Evolutionary conservation across 305 asterid species (phyloP).

Genomic region (Stenogyne calaminthoides): DNA sequence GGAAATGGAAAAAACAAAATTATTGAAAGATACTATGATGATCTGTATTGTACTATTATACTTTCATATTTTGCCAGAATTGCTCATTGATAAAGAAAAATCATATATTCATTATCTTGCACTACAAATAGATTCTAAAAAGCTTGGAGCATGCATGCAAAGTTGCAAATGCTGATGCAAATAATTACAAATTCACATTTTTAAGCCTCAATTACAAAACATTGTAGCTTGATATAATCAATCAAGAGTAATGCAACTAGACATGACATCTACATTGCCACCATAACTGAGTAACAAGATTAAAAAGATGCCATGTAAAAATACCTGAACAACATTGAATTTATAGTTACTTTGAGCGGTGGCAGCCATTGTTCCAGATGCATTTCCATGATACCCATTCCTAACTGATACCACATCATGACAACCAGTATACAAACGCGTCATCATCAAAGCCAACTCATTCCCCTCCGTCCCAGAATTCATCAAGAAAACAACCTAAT

Average conservation of each 20-base stretch:
- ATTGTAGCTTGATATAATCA: neutral
- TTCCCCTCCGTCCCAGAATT: conserved; percentile 94
- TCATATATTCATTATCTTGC: neutral
- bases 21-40: neutral
- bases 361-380: conserved; percentile 78
- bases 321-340: conserved; percentile 79
- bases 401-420: conserved; percentile 74
- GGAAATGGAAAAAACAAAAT: neutral
- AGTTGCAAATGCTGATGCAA: neutral
- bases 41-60: neutral
- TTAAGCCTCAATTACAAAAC: neutral
- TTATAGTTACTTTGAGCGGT: conserved; percentile 80
- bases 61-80: neutral
- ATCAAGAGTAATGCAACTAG: too few relatives aligned
- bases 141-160: neutral
- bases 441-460: conserved; percentile 83
- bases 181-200: neutral
- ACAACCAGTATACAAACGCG: conserved; percentile 59
- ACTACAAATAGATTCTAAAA: neutral
- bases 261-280: too few relatives aligned
- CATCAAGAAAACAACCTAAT: conserved; percentile 76
- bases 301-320: neutral
- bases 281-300: too few relatives aligned
- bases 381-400: conserved; percentile 89
- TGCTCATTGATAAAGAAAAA: neutral